phyloP scores from a whole-genome alignment of 179 eudicot species.

The Beta corolliflora region DNA sequence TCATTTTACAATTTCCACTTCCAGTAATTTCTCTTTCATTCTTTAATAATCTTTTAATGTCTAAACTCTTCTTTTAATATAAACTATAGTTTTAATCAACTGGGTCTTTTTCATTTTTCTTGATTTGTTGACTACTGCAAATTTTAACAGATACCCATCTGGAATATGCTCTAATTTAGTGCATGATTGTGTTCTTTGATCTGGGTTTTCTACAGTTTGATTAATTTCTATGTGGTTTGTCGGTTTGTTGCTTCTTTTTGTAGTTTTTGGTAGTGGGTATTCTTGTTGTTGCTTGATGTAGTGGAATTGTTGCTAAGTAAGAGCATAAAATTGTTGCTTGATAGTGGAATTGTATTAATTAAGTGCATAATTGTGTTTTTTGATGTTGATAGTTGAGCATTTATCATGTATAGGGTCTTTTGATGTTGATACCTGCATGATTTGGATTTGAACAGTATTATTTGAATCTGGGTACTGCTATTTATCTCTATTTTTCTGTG shows the following conservation, averaged over 20 bases:
- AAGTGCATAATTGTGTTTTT: slow-evolving; percentile 8
- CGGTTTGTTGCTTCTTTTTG: background rate
- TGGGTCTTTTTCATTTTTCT: slow-evolving; percentile 5
- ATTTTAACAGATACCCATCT: slow-evolving; percentile 11
- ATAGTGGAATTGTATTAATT: background rate
- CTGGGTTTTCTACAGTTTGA: slow-evolving; percentile 1
- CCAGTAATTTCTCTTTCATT: background rate
- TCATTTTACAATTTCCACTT: background rate
- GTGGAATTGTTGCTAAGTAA: background rate
- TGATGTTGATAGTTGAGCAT: background rate
- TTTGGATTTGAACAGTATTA: background rate
- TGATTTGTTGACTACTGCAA: no score
- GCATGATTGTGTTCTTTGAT: slow-evolving; percentile 7
- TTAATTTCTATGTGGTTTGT: background rate
- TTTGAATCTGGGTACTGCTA: background rate
- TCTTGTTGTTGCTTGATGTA: background rate
- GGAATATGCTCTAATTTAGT: slow-evolving; percentile 3
- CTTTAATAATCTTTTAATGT: background rate
- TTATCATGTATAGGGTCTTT: background rate
- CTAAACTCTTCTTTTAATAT: background rate
- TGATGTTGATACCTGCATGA: background rate
- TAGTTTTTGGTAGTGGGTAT: background rate
- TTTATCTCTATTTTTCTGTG: background rate
- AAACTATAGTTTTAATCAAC: background rate
- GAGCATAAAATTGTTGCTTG: background rate